Evolutionary conservation across 106 monocot species (phyloP).

Genomic region (Allium fistulosum): DNA sequence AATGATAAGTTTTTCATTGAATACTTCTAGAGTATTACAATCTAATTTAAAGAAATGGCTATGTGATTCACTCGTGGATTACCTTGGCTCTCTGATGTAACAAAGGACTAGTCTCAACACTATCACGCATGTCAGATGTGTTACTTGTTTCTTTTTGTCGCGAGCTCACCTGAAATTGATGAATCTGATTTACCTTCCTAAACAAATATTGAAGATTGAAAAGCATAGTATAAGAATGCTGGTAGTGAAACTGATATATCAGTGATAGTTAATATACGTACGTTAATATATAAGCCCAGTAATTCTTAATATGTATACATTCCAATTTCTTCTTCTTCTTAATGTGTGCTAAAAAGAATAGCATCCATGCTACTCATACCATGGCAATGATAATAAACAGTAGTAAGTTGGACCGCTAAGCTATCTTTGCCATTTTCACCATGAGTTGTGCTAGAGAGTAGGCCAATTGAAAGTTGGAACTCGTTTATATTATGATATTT

Average conservation of each 20-base stretch:
- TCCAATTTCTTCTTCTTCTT: too few species aligned
- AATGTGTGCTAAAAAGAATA: too few species aligned
- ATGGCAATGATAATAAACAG: conserved; percentile 89
- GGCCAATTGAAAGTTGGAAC: conserved; percentile 7
- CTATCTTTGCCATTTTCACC: conserved; percentile 69
- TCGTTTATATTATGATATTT: not conserved
- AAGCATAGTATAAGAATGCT: not conserved
- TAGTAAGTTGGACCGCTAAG: conserved; percentile 73
- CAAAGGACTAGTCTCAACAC: conserved; percentile 85
- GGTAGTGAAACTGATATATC: not conserved
- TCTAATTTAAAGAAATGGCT: not conserved
- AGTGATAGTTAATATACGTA: not conserved
- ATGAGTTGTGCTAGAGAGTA: conserved; percentile 46
- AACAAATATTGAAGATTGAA: not conserved
- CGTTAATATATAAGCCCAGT: too few species aligned
- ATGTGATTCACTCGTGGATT: not conserved
- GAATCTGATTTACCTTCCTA: not conserved
- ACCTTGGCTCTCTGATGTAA: conserved; percentile 83
- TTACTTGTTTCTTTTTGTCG: conserved; percentile 97
- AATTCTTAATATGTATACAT: too few species aligned
- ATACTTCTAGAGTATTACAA: not conserved
- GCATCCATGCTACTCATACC: conserved; percentile 33
- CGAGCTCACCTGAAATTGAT: conserved; percentile 66
- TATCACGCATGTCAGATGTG: conserved; percentile 87
- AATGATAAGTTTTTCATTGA: too few species aligned